Conservation (phyloP, 495 filamentous ascomycete genomes). For the Aspergillus biplanus region DNA sequence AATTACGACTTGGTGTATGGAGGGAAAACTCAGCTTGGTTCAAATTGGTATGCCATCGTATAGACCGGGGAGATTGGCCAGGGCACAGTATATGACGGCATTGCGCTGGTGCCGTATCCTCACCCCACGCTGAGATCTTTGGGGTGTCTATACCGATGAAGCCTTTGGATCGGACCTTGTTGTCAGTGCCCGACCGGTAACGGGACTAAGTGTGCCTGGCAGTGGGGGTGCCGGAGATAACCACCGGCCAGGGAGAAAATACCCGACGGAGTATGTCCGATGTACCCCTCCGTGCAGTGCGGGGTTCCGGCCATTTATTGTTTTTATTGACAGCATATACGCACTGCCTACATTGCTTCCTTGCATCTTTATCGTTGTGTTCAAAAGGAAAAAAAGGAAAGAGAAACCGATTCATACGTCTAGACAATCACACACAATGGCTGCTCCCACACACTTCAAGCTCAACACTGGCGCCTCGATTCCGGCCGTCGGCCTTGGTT, state of each 20-base stretch:
- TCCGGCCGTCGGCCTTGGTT: constrained; percentile 2
- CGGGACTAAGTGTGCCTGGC: background rate
- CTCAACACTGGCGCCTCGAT: background rate
- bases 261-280: background rate
- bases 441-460: background rate
- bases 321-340: background rate
- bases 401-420: background rate
- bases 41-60: background rate
- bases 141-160: background rate
- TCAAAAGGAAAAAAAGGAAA: background rate
- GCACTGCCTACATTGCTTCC: background rate
- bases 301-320: background rate
- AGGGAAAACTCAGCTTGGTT: background rate
- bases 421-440: background rate
- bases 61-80: background rate
- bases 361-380: background rate
- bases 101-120: background rate
- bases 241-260: background rate
- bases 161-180: background rate
- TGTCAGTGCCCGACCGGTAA: background rate
- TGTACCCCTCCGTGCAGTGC: background rate
- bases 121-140: background rate
- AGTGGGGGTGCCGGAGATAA: background rate
- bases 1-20: too few species aligned
- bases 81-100: background rate